Evolutionary conservation across 768 basidiomycete genomes (phyloP), one percentile per base, ranked within the genome.

Genomic region (Phallus indusiatus): DNA sequence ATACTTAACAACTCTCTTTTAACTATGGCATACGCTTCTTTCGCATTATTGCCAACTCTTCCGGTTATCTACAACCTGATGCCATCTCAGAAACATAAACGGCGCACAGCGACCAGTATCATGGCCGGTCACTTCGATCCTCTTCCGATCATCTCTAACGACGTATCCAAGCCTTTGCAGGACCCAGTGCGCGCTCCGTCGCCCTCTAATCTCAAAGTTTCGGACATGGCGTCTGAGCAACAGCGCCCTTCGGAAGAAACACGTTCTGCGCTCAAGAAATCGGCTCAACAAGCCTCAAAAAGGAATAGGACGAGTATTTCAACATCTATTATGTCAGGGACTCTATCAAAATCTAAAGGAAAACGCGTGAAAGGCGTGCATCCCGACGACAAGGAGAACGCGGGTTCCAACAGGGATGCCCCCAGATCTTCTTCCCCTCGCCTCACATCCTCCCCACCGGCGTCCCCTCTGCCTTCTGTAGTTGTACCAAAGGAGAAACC

Each of bases 341-440:
- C 20, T 34, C 7, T 36, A n/a, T 17, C 18, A 33, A 5, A 28
- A n/a, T 28, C 14, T 17, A 53, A 53, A 24, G 57, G 57, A 28
- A 59, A 51, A 17, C 37, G 21, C 12, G 48, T 36, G 49, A 59
- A 36, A 51, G 49, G 28, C 11, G 49, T 28, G 10, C 49, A 17
- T 36, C 24, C n/a, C 2, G 57, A 53, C 33, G 49, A 59, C n/a
- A 59, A 59, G 49, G 57, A 59, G 35, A 59, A 59, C 33, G 57
- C 49, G 4, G 28, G 35, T 12, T 52, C 49, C 5, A 35, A 53
- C 36, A 28, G 48, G 7, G 57, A 53, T 16, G 14, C 57, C 17
- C 33, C 49, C 1, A 18, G 28, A 16, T 51, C 50, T 52, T 34
- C 57, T 8, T 53, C 57, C 10, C 28, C 57, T 21, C 14, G 20